phyloP scores from a whole-genome alignment of 2,329 filamentous ascomycete species.

The Gyromitra esculenta region DNA sequence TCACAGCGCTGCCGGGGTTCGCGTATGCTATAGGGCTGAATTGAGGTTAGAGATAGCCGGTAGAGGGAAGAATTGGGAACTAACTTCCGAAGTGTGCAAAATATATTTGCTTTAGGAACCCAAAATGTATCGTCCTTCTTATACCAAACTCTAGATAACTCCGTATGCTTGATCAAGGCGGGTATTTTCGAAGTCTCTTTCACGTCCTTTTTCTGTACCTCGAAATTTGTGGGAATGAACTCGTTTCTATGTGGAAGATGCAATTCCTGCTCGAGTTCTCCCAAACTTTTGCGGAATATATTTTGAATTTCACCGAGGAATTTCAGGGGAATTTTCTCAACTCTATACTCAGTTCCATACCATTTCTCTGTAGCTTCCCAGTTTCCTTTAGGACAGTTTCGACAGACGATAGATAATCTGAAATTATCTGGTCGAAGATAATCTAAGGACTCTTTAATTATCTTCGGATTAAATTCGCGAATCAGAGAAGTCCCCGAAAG shows the following conservation, averaged over 20 bases:
- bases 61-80: not conserved
- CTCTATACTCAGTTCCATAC: slow-evolving; percentile 95
- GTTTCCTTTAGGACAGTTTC: slow-evolving; percentile 77
- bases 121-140: slow-evolving; percentile 99
- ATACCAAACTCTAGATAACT: slow-evolving; percentile 84
- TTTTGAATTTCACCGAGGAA: slow-evolving; percentile 70
- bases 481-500: slow-evolving; percentile 81
- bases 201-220: slow-evolving; percentile 95
- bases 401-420: slow-evolving; percentile 81
- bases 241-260: slow-evolving; percentile 93
- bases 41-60: slow-evolving; percentile 34
- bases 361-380: slow-evolving; percentile 74
- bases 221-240: slow-evolving; percentile 91
- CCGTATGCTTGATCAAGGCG: slow-evolving; percentile 84
- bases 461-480: slow-evolving; percentile 79
- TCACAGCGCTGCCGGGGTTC: slow-evolving; percentile 80
- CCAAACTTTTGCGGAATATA: slow-evolving; percentile 50
- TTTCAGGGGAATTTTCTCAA: slow-evolving; percentile 79
- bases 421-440: slow-evolving; percentile 89
- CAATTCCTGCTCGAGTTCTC: slow-evolving; percentile 70
- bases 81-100: slow-evolving; percentile 71
- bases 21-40: slow-evolving; percentile 81
- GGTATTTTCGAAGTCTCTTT: slow-evolving; percentile 77
- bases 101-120: slow-evolving; percentile 92
- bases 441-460: slow-evolving; percentile 77